Base-by-base conservation (phyloP, 495 filamentous ascomycete genomes). In the Penicillium tannophilum region DNA sequence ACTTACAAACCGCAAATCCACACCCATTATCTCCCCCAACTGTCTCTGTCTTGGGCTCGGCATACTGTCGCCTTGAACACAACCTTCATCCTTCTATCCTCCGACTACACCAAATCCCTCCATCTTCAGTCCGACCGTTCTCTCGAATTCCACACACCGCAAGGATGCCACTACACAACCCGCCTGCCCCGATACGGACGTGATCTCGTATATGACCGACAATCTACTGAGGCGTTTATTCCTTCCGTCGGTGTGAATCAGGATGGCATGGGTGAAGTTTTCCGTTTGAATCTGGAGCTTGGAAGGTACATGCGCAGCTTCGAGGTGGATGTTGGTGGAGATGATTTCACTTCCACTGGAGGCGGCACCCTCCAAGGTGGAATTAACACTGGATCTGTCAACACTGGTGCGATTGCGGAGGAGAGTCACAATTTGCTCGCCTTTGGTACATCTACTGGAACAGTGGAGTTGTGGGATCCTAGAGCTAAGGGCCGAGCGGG, bases 1-100 rank as follows among this genome's bases (percentile, higher is more conserved):
- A 90, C 88, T 9, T 90, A 98, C 77, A 98, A 99, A 65, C 95
- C 94, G 7, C 94, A 98, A 72, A 96, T 97, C 59, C 94, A 97
- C 70, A 90, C 90, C 6, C 96, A 99, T 69, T 89, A 96, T 64
- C 83, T 97, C 16, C 92, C 93, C 39, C 93, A 97, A 61, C 81
- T 98, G 6, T 93, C 95, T 3, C 82, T 99, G 1, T 96, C 92
- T 8, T 99, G 88, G 74, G 85, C 93, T 12, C 88, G 94, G 17
- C 95, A 99, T 72, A 98, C 95, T 0, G 88, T 89, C 20, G 87
- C 91, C 5, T 83, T 97, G n/a, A 99, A 98, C 67, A 88, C 91
- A 19, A 97, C 91, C 2, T 99, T 99, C 69, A 68, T 91, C 19
- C 81, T 99, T 9, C 86, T 97, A n/a, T 95, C 92, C 5, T 85